Evolutionary conservation across 2,329 filamentous ascomycete species (phyloP), one percentile per base, ranked within the genome.

Genomic region (Cyclaneusma minus): DNA sequence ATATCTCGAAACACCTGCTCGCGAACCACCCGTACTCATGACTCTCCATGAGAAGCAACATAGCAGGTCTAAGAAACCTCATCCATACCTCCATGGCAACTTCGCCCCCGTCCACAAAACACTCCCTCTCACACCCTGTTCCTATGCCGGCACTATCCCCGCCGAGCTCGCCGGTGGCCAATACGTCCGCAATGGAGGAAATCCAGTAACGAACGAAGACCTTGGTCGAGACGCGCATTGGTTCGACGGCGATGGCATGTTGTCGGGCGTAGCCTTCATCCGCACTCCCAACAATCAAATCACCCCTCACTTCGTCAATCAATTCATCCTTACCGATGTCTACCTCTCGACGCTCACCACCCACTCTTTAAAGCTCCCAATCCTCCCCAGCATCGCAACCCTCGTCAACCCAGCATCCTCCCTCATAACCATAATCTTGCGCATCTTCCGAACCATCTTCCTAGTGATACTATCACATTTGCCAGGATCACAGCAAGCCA

Each of bases 241-340:
- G 73, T 81, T 81, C 34, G 76, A 81, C 37, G 75, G 76, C 16
- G 74, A 81, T 43, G 76, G 75, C 4, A 81, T 81, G 75, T 62
- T 81, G 7, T 66, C 66, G 16, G 75, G 75, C 2, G 72, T 81
- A 1, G 56, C 57, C 11, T 81, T 77, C 42, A 53, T 53, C 15
- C 55, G 54, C 3, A 48, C 49, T 3, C 47, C 50, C 5, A 43
- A 55, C 19, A 35, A 41, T 0, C 35, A 47, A 3, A 57, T 74
- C 2, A 44, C 55, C 30, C 72, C 74, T 0, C 57, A 73, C 28
- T 81, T 79, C 29, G 70, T 75, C 29, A 80, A 79, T 33, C 69
- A 75, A 37, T 79, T 68, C 39, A 56, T 81, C 25, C 47, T 77
- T 14, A 81, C 75, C 0, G 75, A 82, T 36, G 49, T 78, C 4